Conservation (phyloP, 2,329 filamentous ascomycete species). For the Colletotrichum orchidophilum region DNA sequence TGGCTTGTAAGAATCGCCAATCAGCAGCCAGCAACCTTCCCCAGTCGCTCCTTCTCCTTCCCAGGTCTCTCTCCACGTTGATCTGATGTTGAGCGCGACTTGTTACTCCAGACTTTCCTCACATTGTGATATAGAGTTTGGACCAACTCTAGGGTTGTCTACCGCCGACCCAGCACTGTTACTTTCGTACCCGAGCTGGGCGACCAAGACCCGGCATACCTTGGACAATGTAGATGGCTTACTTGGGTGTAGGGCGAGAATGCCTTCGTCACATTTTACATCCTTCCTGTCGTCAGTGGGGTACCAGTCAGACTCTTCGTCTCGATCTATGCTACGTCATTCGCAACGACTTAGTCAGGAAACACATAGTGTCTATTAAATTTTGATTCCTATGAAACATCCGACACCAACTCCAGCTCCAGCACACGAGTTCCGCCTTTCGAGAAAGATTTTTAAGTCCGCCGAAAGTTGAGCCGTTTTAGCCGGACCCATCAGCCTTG, state of each 20-base stretch:
- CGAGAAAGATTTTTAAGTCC: not conserved
- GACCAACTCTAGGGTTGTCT: not conserved
- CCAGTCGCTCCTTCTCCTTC: not conserved
- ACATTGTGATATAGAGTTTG: not conserved
- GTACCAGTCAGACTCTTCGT: not conserved
- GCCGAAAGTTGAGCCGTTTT: not conserved
- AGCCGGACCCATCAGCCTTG: not conserved
- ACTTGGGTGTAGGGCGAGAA: too few relatives aligned
- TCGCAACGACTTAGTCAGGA: not conserved
- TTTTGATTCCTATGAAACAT: conserved; percentile 12
- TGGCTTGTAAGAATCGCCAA: not conserved
- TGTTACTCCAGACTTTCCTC: not conserved
- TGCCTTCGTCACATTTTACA: too few relatives aligned
- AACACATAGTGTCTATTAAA: conserved; percentile 26
- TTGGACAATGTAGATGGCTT: too few relatives aligned
- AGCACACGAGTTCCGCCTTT: not conserved
- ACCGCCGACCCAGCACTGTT: not conserved
- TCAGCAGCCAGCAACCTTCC: conserved; percentile 7
- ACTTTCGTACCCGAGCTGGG: too few relatives aligned
- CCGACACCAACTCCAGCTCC: conserved; percentile 8
- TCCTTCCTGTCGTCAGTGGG: too few relatives aligned
- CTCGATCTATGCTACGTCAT: not conserved
- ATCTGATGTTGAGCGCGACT: conserved; percentile 1
- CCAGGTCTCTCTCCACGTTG: not conserved
- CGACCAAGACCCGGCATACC: too few relatives aligned